Conservation (phyloP, 164 flowering plant species). For the Magnolia sinica region DNA sequence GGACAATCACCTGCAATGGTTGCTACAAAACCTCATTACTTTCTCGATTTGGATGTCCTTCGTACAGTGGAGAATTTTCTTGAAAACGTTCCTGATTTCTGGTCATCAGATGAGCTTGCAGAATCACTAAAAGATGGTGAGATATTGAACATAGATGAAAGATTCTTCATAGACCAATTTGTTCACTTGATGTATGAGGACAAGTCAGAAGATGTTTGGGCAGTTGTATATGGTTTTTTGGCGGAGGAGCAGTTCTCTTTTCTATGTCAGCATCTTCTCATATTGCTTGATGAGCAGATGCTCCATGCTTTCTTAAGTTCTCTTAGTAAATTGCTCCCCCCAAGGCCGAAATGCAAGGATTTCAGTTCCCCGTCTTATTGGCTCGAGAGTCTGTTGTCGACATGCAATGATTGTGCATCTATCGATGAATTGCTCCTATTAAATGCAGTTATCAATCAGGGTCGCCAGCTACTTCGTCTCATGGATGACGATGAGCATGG, state of each 20-base stretch:
- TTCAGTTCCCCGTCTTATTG: constrained; percentile 33
- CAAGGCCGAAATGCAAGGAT: constrained; percentile 19
- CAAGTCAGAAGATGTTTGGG: constrained; percentile 68
- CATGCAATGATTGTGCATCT: constrained; percentile 33
- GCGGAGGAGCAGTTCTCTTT: constrained; percentile 58
- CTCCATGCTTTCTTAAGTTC: constrained; percentile 40
- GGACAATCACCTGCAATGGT: constrained; percentile 98
- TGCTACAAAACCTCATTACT: constrained; percentile 96
- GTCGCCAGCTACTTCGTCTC: constrained; percentile 65
- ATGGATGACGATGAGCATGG: constrained; percentile 52
- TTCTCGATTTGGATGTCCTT: constrained; percentile 85
- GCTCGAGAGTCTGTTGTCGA: constrained; percentile 56
- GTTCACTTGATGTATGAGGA: constrained; percentile 67
- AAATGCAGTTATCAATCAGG: constrained; percentile 61
- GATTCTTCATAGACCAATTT: constrained; percentile 63
- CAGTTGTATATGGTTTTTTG: constrained; percentile 51
- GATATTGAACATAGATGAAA: constrained; percentile 54
- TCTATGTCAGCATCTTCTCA: constrained; percentile 70
- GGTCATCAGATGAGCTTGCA: constrained; percentile 88
- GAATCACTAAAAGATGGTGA: constrained; percentile 77
- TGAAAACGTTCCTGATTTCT: constrained; percentile 88
- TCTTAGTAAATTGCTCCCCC: constrained; percentile 33
- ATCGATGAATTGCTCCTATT: constrained; percentile 64
- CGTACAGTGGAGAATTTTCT: constrained; percentile 81
- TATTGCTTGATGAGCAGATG: constrained; percentile 62